These are phyloP conservation scores for Mycosphaerelloides madeirae DNA, from an alignment of 2,329 filamentous ascomycete genomes.

Conservation along the genomic window DNA sequence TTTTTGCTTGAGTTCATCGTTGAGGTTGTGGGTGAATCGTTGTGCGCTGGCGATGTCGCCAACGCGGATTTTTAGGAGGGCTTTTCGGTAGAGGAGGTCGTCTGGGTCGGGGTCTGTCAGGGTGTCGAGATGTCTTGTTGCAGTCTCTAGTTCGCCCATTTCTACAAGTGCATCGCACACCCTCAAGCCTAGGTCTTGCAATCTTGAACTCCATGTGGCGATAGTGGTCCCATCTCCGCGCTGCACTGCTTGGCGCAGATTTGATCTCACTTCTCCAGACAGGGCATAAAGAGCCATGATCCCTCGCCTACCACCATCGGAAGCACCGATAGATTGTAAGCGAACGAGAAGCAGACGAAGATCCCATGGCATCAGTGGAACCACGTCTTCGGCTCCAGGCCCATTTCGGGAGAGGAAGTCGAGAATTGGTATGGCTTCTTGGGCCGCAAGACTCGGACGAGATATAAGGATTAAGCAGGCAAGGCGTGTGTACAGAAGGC, in stretches of 20 bases:
- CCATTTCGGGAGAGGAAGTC: constrained; percentile 43
- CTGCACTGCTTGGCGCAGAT: constrained; percentile 29
- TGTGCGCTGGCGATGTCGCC: constrained; percentile 60
- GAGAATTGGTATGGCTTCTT: constrained; percentile 59
- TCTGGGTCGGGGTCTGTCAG: constrained; percentile 45
- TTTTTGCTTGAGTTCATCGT: constrained; percentile 27
- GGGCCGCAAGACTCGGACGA: constrained; percentile 52
- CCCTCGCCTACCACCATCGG: constrained; percentile 73
- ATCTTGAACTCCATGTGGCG: constrained; percentile 65
- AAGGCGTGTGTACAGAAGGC: constrained; percentile 73
- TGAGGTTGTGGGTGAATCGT: constrained; percentile 9
- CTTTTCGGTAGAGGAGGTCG: constrained; percentile 41
- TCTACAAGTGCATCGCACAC: constrained; percentile 66
- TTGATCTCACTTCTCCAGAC: constrained; percentile 37
- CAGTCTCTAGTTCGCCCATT: constrained; percentile 83
- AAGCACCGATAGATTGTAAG: constrained; percentile 79
- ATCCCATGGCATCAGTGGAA: constrained; percentile 77
- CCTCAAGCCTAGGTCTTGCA: constrained; percentile 68
- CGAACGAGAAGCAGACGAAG: constrained; percentile 77
- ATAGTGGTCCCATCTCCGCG: constrained; percentile 54
- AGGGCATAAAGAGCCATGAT: constrained; percentile 91
- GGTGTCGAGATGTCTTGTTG: constrained; percentile 64
- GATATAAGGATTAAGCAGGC: constrained; percentile 77
- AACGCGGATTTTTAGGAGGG: constrained; percentile 70
- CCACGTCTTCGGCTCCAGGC: constrained; percentile 51